These are phyloP conservation scores for Mollisiaceae sp. DNA, from an alignment of 2,329 filamentous ascomycete genomes.

Conservation along the genomic window DNA sequence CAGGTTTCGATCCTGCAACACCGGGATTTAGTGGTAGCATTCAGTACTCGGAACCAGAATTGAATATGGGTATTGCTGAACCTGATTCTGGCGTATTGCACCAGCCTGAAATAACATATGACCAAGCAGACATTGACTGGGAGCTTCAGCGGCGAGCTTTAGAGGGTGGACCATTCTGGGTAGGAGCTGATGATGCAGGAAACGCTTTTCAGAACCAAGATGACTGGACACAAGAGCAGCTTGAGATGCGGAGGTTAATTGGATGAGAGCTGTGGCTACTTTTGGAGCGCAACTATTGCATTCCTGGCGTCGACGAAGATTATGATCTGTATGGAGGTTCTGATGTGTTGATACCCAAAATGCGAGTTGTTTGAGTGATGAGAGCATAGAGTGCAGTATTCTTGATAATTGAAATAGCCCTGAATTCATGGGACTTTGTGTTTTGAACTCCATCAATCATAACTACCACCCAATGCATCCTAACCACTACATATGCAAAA, in stretches of 20 bases:
- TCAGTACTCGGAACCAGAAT: conserved; percentile 7
- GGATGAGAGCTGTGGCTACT: conserved; percentile 20
- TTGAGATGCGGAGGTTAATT: conserved; percentile 41
- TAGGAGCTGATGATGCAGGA: conserved; percentile 33
- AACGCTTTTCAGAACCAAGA: conserved; percentile 18
- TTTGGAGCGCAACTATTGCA: background rate
- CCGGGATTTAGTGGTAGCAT: conserved; percentile 1
- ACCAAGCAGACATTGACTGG: conserved; percentile 36
- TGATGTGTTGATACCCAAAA: background rate
- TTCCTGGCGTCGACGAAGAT: background rate
- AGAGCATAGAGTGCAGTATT: background rate
- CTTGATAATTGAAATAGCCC: background rate
- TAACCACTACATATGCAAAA: conserved; percentile 4
- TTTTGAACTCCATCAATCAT: background rate
- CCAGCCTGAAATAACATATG: conserved; percentile 9
- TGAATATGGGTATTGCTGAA: background rate
- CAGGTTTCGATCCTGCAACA: conserved; percentile 1
- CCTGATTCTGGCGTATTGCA: background rate
- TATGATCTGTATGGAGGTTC: background rate
- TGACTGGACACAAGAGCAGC: conserved; percentile 35
- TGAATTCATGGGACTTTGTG: background rate
- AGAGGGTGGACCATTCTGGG: conserved; percentile 38
- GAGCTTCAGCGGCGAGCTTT: conserved; percentile 34
- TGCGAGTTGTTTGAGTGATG: background rate
- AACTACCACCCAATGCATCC: conserved; percentile 16